phyloP scores from a whole-genome alignment of 305 asterid genomes.

The Caryopteris hybrid region DNA sequence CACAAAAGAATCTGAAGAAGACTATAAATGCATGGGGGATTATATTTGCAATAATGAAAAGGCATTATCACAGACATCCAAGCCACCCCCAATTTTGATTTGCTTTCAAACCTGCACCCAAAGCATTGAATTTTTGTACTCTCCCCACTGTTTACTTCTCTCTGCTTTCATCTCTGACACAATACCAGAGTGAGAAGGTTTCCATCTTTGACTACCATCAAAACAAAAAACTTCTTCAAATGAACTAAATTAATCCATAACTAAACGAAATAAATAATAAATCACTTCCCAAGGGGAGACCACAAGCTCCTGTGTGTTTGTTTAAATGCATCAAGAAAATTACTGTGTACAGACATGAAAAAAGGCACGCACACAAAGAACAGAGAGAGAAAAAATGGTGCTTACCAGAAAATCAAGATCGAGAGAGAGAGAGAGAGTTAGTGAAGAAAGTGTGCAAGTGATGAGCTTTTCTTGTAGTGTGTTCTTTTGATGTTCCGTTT shows the following conservation, averaged over 20 bases:
- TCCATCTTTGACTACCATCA: conserved; percentile 25
- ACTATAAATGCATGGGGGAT: conserved; percentile 50
- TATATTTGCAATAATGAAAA: too few species aligned
- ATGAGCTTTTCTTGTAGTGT: conserved; percentile 7
- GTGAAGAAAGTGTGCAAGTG: conserved; percentile 15
- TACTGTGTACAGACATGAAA: background rate
- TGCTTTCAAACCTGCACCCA: conserved; percentile 20
- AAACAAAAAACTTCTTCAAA: background rate
- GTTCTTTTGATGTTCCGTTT: conserved; percentile 3
- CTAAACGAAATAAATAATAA: background rate
- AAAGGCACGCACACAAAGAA: background rate
- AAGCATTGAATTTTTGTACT: conserved; percentile 36
- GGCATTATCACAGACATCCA: conserved; percentile 37
- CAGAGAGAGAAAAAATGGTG: conserved; percentile 18
- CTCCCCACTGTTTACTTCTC: conserved; percentile 2
- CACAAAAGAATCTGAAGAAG: conserved; percentile 31
- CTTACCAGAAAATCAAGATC: conserved; percentile 21
- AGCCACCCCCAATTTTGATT: conserved; percentile 23
- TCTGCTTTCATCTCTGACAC: conserved; percentile 21
- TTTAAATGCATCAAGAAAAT: background rate
- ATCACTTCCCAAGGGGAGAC: too few species aligned
- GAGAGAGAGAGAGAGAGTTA: conserved; percentile 6
- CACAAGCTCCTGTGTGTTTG: background rate
- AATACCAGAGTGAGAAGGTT: conserved; percentile 13
- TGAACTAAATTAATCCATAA: background rate